These are phyloP conservation scores for Flueggea neowawraea DNA, from an alignment of 441 rosid species.

Conservation along the genomic window DNA sequence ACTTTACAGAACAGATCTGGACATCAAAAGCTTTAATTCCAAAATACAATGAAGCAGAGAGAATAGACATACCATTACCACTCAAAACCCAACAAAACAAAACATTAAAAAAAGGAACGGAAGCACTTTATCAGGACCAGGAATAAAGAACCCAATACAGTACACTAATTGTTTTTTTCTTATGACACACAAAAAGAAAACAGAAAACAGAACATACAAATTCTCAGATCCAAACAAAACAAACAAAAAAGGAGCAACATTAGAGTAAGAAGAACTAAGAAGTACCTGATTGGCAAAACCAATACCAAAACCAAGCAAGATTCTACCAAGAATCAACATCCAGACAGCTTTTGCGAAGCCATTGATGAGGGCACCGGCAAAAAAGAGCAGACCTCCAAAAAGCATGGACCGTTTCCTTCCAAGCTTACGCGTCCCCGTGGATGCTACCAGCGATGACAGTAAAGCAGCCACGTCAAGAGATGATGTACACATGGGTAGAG, in stretches of 20 bases:
- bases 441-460: constrained; percentile 54
- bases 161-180: not conserved
- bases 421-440: constrained; percentile 44
- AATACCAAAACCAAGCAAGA: constrained; percentile 89
- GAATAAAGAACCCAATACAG: not conserved
- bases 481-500: constrained; percentile 80
- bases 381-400: constrained; percentile 69
- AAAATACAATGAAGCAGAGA: not conserved
- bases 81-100: constrained; percentile 2
- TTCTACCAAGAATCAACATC: constrained; percentile 85
- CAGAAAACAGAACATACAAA: not conserved
- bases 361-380: constrained; percentile 77
- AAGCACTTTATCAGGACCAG: not conserved
- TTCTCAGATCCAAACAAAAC: constrained; percentile 7
- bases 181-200: not conserved
- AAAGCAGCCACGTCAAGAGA: constrained; percentile 87
- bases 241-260: not conserved
- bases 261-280: not conserved
- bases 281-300: constrained; percentile 94
- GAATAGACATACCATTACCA: too few relatives aligned
- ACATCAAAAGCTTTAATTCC: not conserved
- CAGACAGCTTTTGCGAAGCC: constrained; percentile 56
- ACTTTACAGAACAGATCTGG: not conserved
- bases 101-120: constrained; percentile 1
- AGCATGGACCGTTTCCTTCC: constrained; percentile 76